Evolutionary conservation across 139 green algal genomes (phyloP).

Genomic region (Chlamydomonas applanata): DNA sequence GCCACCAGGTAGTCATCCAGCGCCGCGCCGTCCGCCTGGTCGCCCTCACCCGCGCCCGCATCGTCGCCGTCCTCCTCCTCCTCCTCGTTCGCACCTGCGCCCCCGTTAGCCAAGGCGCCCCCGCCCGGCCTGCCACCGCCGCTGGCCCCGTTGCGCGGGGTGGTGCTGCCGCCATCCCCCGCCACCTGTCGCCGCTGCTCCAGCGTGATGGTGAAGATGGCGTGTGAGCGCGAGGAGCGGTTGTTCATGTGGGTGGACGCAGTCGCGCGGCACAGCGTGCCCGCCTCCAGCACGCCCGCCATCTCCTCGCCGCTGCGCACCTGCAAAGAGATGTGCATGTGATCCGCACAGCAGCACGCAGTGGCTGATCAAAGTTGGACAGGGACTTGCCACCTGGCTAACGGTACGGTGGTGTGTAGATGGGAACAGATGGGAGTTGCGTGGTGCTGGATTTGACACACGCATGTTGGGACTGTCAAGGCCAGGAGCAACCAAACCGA

Average conservation of each 20-base stretch:
- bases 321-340: not conserved
- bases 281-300: constrained; percentile 71
- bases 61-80: constrained; percentile 47
- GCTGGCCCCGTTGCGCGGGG: not conserved
- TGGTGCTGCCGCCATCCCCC: not conserved
- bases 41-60: constrained; percentile 11
- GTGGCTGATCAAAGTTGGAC: too few species aligned
- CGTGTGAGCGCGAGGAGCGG: constrained; percentile 76
- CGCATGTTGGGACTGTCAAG: too few species aligned
- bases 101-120: not conserved
- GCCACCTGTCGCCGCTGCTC: constrained; percentile 79
- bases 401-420: too few species aligned
- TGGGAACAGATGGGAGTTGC: too few species aligned
- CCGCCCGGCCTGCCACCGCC: not conserved
- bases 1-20: constrained; percentile 82
- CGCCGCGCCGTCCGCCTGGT: constrained; percentile 24
- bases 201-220: constrained; percentile 96
- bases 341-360: too few species aligned
- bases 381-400: too few species aligned
- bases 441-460: too few species aligned
- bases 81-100: constrained; percentile 25
- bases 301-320: constrained; percentile 70
- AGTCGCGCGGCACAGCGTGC: constrained; percentile 76
- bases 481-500: too few species aligned
- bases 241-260: constrained; percentile 91